A percentile compares a stretch with the other conserved stretches of the same genome.
phyloP scores from a whole-genome alignment of 176 grass and related monocot genomes.

The Oryza meridionalis region DNA sequence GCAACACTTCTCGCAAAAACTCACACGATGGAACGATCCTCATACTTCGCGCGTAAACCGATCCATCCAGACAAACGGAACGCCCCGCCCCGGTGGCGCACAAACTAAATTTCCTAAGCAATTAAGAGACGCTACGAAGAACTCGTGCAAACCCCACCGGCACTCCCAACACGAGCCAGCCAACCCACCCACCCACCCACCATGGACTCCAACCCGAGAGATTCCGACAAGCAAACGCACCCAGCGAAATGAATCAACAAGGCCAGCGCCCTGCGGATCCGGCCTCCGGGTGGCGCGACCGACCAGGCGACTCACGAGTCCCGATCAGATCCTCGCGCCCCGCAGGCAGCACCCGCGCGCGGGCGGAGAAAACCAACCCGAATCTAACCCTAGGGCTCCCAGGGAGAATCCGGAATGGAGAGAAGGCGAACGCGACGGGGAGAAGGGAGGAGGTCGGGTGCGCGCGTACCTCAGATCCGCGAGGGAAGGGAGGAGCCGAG shows the following conservation, averaged over 20 bases:
- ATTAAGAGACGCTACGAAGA: slow-evolving; percentile 5
- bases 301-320: background rate
- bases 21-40: background rate
- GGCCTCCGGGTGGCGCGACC: background rate
- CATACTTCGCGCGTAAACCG: background rate
- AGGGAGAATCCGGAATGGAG: background rate
- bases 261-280: too few relatives aligned
- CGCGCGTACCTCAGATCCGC: slow-evolving; percentile 57
- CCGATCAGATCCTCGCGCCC: slow-evolving; percentile 2
- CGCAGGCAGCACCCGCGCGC: background rate
- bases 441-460: background rate
- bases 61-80: background rate
- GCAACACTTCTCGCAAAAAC: background rate
- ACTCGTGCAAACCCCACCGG: background rate
- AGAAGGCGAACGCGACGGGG: background rate
- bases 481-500: slow-evolving; percentile 7
- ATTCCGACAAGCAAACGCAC: background rate
- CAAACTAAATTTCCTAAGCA: background rate
- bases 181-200: background rate
- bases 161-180: background rate
- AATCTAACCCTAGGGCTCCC: background rate
- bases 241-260: background rate
- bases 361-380: background rate
- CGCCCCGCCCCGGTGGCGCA: background rate
- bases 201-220: background rate